phyloP scores from a whole-genome alignment of 805 yeast genomes.

The Candida loeiensis region DNA sequence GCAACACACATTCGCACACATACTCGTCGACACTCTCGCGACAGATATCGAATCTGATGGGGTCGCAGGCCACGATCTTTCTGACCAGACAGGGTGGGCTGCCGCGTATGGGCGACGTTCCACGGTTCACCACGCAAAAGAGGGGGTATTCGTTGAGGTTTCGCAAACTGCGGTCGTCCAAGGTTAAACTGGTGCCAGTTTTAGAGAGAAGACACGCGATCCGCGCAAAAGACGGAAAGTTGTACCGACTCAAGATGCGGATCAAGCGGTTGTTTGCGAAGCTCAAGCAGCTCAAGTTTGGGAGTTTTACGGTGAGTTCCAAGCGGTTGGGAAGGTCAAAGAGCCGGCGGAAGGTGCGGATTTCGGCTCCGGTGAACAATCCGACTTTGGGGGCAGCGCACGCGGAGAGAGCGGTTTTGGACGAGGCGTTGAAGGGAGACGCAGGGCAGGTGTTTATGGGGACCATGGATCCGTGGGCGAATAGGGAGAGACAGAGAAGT shows the following conservation, averaged over 20 bases:
- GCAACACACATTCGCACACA: neutral
- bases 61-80: constrained; percentile 43
- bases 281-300: constrained; percentile 17
- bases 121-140: neutral
- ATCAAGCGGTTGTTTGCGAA: constrained; percentile 23
- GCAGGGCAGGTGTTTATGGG: constrained; percentile 22
- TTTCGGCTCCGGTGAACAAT: constrained; percentile 32
- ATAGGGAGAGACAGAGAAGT: neutral
- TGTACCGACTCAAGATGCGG: constrained; percentile 30
- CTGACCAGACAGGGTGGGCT: constrained; percentile 29
- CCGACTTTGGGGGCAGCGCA: constrained; percentile 23
- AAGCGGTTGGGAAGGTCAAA: constrained; percentile 19
- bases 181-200: constrained; percentile 3
- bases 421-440: constrained; percentile 19
- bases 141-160: neutral
- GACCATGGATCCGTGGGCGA: constrained; percentile 11
- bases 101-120: neutral
- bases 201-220: constrained; percentile 30
- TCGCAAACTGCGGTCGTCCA: constrained; percentile 3
- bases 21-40: constrained; percentile 10
- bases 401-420: constrained; percentile 17
- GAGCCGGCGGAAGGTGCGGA: constrained; percentile 5
- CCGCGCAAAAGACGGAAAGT: constrained; percentile 28
- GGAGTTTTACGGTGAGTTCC: constrained; percentile 24
- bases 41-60: constrained; percentile 37